Evolutionary conservation across 768 basidiomycete genomes (phyloP).

Genomic region (Kwoniella europaea): DNA sequence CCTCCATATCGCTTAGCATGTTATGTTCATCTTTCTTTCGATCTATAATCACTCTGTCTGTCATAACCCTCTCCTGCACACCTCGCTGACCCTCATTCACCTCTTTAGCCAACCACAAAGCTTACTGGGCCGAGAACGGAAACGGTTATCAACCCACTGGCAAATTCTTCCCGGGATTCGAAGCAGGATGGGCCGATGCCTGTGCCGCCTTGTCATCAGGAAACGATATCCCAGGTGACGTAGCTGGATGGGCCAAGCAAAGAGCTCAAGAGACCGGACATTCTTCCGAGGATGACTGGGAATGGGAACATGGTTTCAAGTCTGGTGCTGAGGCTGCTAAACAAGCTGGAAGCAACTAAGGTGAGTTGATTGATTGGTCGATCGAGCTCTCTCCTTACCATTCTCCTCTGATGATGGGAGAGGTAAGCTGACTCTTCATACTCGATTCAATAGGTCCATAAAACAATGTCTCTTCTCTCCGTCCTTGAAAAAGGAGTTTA

Average conservation of each 20-base stretch:
- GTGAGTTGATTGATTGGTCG: neutral
- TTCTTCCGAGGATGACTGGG: slow-evolving; percentile 30
- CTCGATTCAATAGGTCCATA: neutral
- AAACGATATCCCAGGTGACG: slow-evolving; percentile 30
- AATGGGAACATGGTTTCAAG: slow-evolving; percentile 44
- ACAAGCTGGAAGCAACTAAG: slow-evolving; percentile 24
- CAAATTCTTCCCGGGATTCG: slow-evolving; percentile 42
- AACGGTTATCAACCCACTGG: slow-evolving; percentile 32
- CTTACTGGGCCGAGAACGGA: slow-evolving; percentile 38
- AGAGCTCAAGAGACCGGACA: slow-evolving; percentile 27
- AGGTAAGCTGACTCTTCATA: neutral
- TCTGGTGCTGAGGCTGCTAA: slow-evolving; percentile 30
- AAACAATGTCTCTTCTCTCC: neutral
- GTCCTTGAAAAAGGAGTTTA: neutral
- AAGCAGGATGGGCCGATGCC: slow-evolving; percentile 37
- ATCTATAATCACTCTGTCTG: neutral
- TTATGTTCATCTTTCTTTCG: neutral
- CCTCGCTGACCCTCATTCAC: neutral
- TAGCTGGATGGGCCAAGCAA: slow-evolving; percentile 28
- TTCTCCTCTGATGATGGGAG: neutral
- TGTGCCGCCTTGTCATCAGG: slow-evolving; percentile 25
- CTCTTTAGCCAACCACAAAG: slow-evolving; percentile 22
- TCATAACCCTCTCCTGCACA: neutral
- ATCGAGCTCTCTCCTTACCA: neutral
- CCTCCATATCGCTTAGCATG: neutral